A percentile compares a stretch with the other conserved stretches of the same genome.
Evolutionary conservation across 2,329 filamentous ascomycete species (phyloP).

Genomic region (Thielaviopsis euricoi): DNA sequence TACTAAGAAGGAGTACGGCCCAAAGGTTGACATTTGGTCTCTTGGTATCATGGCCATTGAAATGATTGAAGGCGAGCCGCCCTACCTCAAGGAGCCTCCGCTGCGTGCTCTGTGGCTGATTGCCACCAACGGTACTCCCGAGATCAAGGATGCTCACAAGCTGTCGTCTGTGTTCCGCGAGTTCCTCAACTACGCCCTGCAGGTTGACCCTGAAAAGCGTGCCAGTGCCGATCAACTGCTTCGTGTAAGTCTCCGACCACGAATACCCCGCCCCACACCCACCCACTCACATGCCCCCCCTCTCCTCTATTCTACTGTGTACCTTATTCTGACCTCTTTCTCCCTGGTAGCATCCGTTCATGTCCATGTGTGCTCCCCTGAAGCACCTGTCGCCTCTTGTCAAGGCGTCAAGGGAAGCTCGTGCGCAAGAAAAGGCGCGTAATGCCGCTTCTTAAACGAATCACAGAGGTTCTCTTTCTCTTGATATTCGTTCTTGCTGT

Average conservation of each 20-base stretch:
- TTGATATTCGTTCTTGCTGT: not conserved
- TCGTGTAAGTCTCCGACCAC: constrained; percentile 45
- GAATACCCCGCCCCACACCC: constrained; percentile 14
- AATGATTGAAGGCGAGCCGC: constrained; percentile 98
- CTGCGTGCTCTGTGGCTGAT: constrained; percentile 88
- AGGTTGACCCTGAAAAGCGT: constrained; percentile 93
- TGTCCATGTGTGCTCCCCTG: constrained; percentile 58
- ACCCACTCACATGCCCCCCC: not conserved
- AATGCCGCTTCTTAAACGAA: constrained; percentile 27
- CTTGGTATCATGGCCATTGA: constrained; percentile 99
- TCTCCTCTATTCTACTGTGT: not conserved
- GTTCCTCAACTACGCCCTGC: constrained; percentile 82
- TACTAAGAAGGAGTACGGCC: constrained; percentile 90
- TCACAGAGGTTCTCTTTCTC: not conserved
- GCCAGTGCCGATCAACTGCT: constrained; percentile 88
- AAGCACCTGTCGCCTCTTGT: constrained; percentile 73
- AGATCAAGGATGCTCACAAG: constrained; percentile 83
- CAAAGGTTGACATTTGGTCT: constrained; percentile 98
- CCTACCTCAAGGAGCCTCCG: constrained; percentile 89
- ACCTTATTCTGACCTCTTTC: not conserved
- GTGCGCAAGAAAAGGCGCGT: constrained; percentile 68
- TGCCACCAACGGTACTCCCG: constrained; percentile 86
- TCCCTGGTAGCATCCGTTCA: constrained; percentile 53
- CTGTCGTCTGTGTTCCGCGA: constrained; percentile 72
- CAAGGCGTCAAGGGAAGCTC: constrained; percentile 65